Evolutionary conservation across 1,284 basidiomycete genomes (phyloP), one percentile per base, ranked within the genome.

Genomic region (Cryptococcus floricola): DNA sequence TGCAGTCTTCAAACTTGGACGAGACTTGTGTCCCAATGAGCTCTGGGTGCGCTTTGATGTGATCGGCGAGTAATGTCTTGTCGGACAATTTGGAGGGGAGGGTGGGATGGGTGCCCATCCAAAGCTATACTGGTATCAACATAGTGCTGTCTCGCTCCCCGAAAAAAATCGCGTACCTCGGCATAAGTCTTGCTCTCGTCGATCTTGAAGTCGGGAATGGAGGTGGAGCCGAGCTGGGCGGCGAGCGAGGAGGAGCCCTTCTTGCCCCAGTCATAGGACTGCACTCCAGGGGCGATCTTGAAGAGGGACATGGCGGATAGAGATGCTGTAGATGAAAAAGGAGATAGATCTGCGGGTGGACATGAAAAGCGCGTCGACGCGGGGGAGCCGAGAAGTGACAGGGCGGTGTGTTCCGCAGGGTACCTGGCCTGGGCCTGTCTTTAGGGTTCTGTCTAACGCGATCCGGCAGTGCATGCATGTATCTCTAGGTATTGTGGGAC

Each of bases 81-180:
- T 81, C 77, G 4, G 77, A 78, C 25, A 89, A 77, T 47, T 79
- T 83, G 2, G 92, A 93, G 0, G 95, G 95, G 10, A 91, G 84
- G 25, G 83, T 89, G 1, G 90, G 83, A 70, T 98, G 96, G 0
- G 96, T 98, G 16, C 96, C 96, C 95, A 98, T 98, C 96, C 96
- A 99, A 45, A 96, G 80, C 91, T 95, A 34, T 44, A 13, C 9
- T 44, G 39, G 27, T 18, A 27, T 48, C 34, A 42, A n/a, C 23
- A 42, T 31, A 18, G 23, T 23, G 23, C 23, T 23, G 23, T 3
- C 3, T 3, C 23, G 34, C n/a, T 13, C 10, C 1, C n/a, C 16
- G 1, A 5, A 31, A 34, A 18, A 9, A 28, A 13, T 12, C 46
- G 46, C 81, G 57, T 56, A 85, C 85, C 80, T 87, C 85, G 37